Evolutionary conservation across 208 protist genomes (phyloP).

Genomic region (Trypanosoma platydactyli): DNA sequence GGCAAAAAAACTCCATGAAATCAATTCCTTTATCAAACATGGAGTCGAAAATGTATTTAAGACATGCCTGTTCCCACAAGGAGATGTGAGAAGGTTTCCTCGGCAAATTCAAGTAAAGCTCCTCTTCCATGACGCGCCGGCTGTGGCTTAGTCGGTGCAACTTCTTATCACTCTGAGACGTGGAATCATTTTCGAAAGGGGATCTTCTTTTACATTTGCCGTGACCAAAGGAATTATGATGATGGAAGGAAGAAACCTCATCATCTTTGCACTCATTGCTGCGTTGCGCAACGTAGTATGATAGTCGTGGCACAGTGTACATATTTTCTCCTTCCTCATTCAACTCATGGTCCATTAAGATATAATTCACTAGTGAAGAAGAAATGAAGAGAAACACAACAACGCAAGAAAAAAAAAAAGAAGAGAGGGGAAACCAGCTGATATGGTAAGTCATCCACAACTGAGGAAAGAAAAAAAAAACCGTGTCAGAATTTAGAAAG

Average conservation of each 20-base stretch:
- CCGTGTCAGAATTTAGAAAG: constrained; percentile 3
- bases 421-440: background rate
- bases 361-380: background rate
- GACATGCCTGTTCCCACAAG: constrained; percentile 36
- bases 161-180: background rate
- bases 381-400: background rate
- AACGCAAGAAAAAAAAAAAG: constrained; percentile 5
- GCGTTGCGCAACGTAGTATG: constrained; percentile 18
- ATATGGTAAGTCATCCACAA: background rate
- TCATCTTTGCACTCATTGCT: background rate
- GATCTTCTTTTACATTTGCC: background rate
- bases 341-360: background rate
- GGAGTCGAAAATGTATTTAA: constrained; percentile 30
- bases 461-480: background rate
- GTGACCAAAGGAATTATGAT: no score
- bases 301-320: constrained; percentile 19
- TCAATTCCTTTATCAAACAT: constrained; percentile 29
- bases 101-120: constrained; percentile 5
- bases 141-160: background rate
- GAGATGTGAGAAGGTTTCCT: constrained; percentile 29
- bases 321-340: constrained; percentile 1
- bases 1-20: constrained; percentile 23
- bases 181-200: background rate
- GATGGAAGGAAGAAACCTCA: background rate
- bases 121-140: constrained; percentile 10